phyloP scores from a whole-genome alignment of 768 basidiomycete species.

The Termitomyces sp. region DNA sequence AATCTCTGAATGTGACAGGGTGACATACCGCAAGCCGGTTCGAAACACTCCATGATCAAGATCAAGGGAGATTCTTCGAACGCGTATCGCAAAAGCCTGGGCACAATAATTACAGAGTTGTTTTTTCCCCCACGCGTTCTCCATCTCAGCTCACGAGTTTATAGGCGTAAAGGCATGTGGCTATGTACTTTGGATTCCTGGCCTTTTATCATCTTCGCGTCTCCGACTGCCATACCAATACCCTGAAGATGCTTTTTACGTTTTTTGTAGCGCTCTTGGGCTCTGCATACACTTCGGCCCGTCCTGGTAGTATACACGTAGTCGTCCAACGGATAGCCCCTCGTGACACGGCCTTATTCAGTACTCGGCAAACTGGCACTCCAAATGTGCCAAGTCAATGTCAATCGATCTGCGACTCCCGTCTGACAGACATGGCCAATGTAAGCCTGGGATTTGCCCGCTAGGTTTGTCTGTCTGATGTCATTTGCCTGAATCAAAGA shows the following conservation, averaged over 20 bases:
- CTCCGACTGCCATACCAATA: not conserved
- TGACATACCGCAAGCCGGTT: too few relatives aligned
- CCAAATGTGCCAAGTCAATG: conserved; percentile 26
- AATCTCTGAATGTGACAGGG: too few relatives aligned
- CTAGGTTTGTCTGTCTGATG: not conserved
- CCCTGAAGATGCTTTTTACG: not conserved
- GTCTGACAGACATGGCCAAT: conserved; percentile 11
- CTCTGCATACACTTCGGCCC: not conserved
- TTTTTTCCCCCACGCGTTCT: not conserved
- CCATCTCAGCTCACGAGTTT: not conserved
- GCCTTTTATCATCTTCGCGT: not conserved
- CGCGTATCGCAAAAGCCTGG: too few relatives aligned
- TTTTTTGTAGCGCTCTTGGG: not conserved
- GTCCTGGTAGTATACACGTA: too few relatives aligned
- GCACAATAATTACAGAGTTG: not conserved
- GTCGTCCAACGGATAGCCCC: too few relatives aligned
- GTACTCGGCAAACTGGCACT: conserved; percentile 16
- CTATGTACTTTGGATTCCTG: not conserved
- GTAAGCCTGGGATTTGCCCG: conserved; percentile 9
- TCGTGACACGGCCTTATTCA: not conserved
- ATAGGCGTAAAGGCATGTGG: not conserved
- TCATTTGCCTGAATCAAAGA: conserved; percentile 10
- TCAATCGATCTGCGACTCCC: conserved; percentile 21
- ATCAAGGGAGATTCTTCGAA: too few relatives aligned
- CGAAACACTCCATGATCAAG: too few relatives aligned